These are phyloP conservation scores for Aphanomyces cochlioides DNA, from an alignment of 352 stramenopile species.

Conservation along the genomic window DNA sequence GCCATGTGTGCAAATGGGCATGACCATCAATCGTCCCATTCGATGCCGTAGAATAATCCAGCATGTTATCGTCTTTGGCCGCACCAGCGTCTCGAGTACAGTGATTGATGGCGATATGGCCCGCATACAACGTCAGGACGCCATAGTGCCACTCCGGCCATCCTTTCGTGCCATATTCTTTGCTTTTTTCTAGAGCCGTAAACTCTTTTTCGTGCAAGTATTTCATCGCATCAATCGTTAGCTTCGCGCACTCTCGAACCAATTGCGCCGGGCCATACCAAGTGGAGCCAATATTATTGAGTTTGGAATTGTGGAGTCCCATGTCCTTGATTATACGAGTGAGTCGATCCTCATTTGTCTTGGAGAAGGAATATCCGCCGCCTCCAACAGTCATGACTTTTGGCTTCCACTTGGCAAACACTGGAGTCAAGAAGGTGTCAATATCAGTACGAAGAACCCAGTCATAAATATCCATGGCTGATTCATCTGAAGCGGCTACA, in stretches of 20 bases:
- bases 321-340: constrained; percentile 15
- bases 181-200: constrained; percentile 8
- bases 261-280: constrained; percentile 11
- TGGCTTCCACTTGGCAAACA: constrained; percentile 14
- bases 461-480: constrained; percentile 8
- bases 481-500: neutral
- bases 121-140: constrained; percentile 8
- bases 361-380: neutral
- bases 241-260: neutral
- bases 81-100: neutral
- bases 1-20: neutral
- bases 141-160: constrained; percentile 26
- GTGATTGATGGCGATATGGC: constrained; percentile 10
- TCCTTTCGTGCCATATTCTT: constrained; percentile 12
- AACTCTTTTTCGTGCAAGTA: constrained; percentile 18
- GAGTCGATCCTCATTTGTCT: neutral
- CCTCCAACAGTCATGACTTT: neutral
- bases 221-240: constrained; percentile 12
- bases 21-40: neutral
- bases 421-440: constrained; percentile 13
- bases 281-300: constrained; percentile 21
- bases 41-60: neutral
- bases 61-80: neutral
- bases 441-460: constrained; percentile 18
- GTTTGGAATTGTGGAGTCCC: neutral